Conservation (phyloP, 2,329 filamentous ascomycete species). For the Mariannaea sp. region DNA sequence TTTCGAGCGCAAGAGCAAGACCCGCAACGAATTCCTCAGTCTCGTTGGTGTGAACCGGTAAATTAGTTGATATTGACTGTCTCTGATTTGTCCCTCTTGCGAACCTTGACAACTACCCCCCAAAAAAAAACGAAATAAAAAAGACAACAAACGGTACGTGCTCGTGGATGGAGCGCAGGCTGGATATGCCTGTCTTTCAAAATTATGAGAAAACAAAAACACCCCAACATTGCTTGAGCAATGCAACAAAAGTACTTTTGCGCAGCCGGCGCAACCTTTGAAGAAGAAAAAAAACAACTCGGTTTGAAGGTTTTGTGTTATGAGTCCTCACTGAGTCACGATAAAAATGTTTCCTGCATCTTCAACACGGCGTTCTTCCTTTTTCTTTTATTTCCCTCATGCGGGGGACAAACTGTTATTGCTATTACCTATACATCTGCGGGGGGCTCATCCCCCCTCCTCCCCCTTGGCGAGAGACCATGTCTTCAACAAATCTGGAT, state of each 20-base stretch:
- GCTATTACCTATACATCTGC: conserved; percentile 8
- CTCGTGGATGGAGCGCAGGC: no score
- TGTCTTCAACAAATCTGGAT: conserved; percentile 41
- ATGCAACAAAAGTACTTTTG: no score
- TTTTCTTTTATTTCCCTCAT: conserved; percentile 8
- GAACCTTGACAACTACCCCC: background rate
- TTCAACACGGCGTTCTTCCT: conserved; percentile 10
- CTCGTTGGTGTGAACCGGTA: conserved; percentile 66
- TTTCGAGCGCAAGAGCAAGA: conserved; percentile 91
- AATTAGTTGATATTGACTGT: background rate
- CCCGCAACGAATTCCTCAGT: conserved; percentile 92
- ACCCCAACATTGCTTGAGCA: no score
- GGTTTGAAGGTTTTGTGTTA: no score
- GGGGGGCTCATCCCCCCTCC: no score
- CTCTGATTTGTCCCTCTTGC: no score
- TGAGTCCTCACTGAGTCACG: background rate
- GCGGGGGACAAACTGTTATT: no score
- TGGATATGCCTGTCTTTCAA: no score
- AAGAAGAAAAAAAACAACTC: background rate
- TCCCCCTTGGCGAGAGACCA: conserved; percentile 30
- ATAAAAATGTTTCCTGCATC: conserved; percentile 2
- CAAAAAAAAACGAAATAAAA: no score
- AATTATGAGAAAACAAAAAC: no score
- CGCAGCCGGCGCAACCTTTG: no score
- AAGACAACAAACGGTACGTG: no score